phyloP scores from a whole-genome alignment of 1,284 basidiomycete species.

The Stereum hirsutum region DNA sequence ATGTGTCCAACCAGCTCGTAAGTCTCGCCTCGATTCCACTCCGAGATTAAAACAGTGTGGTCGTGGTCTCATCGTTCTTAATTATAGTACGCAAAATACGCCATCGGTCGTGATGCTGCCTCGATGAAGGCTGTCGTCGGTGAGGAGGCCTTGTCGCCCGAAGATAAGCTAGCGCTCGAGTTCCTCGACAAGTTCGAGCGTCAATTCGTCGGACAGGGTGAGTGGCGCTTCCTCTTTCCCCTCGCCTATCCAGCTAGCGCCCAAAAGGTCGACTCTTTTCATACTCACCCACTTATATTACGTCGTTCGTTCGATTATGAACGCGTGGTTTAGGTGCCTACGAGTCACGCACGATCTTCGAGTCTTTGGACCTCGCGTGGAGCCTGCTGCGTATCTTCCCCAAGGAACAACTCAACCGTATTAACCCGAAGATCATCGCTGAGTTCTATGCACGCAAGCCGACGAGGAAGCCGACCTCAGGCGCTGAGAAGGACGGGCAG shows the following conservation, averaged over 20 bases:
- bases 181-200: conserved; percentile 94
- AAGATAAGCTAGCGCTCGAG: conserved; percentile 91
- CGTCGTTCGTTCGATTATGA: not conserved
- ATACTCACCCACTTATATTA: not conserved
- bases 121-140: conserved; percentile 99
- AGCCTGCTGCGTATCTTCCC: conserved; percentile 96
- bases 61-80: conserved; percentile 10
- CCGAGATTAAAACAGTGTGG: conserved; percentile 13
- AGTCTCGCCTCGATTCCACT: conserved; percentile 18
- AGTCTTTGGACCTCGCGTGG: conserved; percentile 97
- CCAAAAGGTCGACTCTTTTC: conserved; percentile 3
- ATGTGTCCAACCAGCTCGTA: conserved; percentile 96
- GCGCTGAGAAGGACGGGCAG: conserved; percentile 25
- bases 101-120: conserved; percentile 95
- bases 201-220: conserved; percentile 91
- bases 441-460: conserved; percentile 81
- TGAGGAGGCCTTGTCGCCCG: conserved; percentile 90
- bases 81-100: conserved; percentile 96
- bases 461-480: conserved; percentile 49
- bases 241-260: not conserved
- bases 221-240: conserved; percentile 15
- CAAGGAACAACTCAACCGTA: conserved; percentile 96
- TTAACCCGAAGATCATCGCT: conserved; percentile 84
- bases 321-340: conserved; percentile 61
- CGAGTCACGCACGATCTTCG: conserved; percentile 95